Conservation (phyloP, 345 rosid genomes). For the Rhizophora mangle region DNA sequence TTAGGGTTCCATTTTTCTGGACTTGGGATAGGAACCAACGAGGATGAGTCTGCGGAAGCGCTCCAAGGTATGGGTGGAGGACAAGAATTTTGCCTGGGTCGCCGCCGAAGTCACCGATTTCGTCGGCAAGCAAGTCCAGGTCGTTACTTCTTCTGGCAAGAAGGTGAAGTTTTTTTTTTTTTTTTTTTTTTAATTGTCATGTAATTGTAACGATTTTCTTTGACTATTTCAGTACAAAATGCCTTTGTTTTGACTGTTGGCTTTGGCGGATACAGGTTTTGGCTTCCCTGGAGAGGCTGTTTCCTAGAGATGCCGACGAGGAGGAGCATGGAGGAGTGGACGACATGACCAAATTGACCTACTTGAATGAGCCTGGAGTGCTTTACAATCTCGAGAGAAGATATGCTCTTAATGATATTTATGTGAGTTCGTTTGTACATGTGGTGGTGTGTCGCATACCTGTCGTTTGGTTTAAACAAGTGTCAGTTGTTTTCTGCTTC, state of each 20-base stretch:
- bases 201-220: background rate
- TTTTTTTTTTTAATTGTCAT: background rate
- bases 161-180: conserved; percentile 40
- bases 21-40: background rate
- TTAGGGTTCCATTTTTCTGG: conserved; percentile 8
- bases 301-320: conserved; percentile 70
- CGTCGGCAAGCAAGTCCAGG: conserved; percentile 48
- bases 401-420: conserved; percentile 90
- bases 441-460: background rate
- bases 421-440: conserved; percentile 47
- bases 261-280: conserved; percentile 39
- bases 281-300: conserved; percentile 49
- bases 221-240: too few species aligned
- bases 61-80: conserved; percentile 82
- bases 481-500: background rate
- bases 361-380: conserved; percentile 97
- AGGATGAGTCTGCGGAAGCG: conserved; percentile 63
- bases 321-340: conserved; percentile 95
- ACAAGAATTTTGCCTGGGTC: conserved; percentile 78
- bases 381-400: conserved; percentile 83
- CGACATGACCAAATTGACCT: conserved; percentile 92
- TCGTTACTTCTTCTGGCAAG: conserved; percentile 47
- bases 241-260: background rate
- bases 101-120: conserved; percentile 62
- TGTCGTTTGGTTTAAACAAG: background rate